Base-by-base conservation (phyloP, 257 asterid genomes). In the Solanum dulcamara region DNA sequence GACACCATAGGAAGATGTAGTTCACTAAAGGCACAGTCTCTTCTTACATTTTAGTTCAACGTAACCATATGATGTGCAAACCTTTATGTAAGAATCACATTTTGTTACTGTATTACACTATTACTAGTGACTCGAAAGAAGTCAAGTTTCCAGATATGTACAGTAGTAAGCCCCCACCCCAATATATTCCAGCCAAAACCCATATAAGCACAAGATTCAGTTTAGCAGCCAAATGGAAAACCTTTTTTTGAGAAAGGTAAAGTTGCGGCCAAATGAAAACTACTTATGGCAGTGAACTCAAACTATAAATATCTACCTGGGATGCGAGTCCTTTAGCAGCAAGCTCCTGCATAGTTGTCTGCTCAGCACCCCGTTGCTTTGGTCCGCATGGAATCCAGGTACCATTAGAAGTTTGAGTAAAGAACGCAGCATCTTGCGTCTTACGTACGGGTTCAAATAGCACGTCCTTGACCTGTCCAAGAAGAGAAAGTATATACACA, bases 361-460 rank as follows among this genome's bases (percentile, higher is more conserved):
- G 98, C 88, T 94, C 81, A 2, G 98, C 98, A 83, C 96, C 97
- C 4, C 87, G 88, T 87, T 93, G 97, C 91, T 92, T 97, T 38
- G 99, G 98, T 68, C 98, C 99, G 85, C 99, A 97, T 83, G 99
- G 99, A 87, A 91, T 85, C 97, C 94, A 95, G 48, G 85, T 84
- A 24, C 89, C 98, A 86, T 90, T 84, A 86, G 98, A 84, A 72
- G 90, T 81, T 88, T 94, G 90, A 15, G 88, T 55, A 84, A 97
- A 97, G 90, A 88, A 91, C 97, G 92, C 93, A 26, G 99, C 98
- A 85, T 95, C 99, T 88, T 97, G 99, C 1, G 99, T 97, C 88
- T 97, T 97, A 22, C 99, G 97, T 53, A 97, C 97, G 57, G 99
- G 99, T 84, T 97, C 98, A 87, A 97, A 95, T 57, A 97, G 90